A percentile compares a stretch with the other conserved stretches of the same genome.
These are phyloP conservation scores for Leishmania lainsoni DNA, from an alignment of 208 protist species.

Conservation along the genomic window DNA sequence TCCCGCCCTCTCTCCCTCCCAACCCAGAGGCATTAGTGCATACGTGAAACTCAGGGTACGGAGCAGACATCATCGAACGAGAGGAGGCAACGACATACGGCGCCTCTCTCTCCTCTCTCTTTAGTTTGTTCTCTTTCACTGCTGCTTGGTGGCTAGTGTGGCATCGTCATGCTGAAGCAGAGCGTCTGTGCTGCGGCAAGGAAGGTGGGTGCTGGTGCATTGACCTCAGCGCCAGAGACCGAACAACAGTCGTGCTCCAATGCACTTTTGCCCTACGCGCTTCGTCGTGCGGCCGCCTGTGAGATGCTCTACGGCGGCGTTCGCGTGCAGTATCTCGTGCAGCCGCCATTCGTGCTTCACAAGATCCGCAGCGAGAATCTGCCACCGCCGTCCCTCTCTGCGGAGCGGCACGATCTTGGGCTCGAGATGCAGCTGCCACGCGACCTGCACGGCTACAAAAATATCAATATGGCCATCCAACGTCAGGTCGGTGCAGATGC, in stretches of 20 bases:
- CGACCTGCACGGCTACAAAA: slow-evolving; percentile 35
- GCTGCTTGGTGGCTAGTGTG: neutral
- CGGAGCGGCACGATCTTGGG: slow-evolving; percentile 58
- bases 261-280: slow-evolving; percentile 72
- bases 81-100: neutral
- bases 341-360: slow-evolving; percentile 51
- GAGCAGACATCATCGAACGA: neutral
- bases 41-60: neutral
- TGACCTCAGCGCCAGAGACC: neutral
- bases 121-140: neutral
- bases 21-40: neutral
- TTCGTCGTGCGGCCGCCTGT: slow-evolving; percentile 59
- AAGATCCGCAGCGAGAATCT: slow-evolving; percentile 64
- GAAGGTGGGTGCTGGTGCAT: neutral
- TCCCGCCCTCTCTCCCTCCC: too few species aligned
- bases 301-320: slow-evolving; percentile 86
- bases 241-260: neutral
- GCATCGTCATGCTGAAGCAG: slow-evolving; percentile 19
- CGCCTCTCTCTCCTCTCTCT: neutral
- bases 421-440: slow-evolving; percentile 71
- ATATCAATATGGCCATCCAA: slow-evolving; percentile 36
- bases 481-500: slow-evolving; percentile 31
- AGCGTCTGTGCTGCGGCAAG: neutral
- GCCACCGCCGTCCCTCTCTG: slow-evolving; percentile 47
- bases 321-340: slow-evolving; percentile 62